A percentile compares a stretch with the other conserved stretches of the same genome.
phyloP scores from a whole-genome alignment of 2,329 filamentous ascomycete genomes.

The Paecilomyces formosus region DNA sequence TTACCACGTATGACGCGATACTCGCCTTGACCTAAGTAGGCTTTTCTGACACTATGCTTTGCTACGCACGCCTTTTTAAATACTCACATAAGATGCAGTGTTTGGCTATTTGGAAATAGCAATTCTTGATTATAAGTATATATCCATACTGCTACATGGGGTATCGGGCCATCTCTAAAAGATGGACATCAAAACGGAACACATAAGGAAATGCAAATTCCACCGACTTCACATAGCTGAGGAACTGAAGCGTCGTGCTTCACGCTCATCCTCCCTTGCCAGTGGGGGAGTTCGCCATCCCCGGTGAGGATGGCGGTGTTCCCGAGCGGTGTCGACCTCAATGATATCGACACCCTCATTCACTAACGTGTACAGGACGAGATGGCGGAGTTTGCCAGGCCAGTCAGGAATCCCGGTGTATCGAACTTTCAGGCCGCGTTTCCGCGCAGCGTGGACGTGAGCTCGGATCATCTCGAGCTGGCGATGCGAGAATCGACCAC shows the following conservation, averaged over 20 bases:
- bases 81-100: too few relatives aligned
- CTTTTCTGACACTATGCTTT: too few relatives aligned
- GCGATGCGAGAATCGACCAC: slow-evolving; percentile 10
- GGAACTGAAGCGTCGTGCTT: neutral
- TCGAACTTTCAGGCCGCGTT: slow-evolving; percentile 8
- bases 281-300: slow-evolving; percentile 4
- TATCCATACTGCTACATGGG: neutral
- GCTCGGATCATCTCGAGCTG: slow-evolving; percentile 12
- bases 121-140: neutral
- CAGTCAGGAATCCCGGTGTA: slow-evolving; percentile 8
- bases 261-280: neutral
- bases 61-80: too few relatives aligned
- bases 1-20: too few relatives aligned
- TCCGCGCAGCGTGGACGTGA: slow-evolving; percentile 11
- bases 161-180: neutral
- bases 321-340: slow-evolving; percentile 8
- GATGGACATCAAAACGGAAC: neutral
- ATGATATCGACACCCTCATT: slow-evolving; percentile 13
- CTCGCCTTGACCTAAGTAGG: too few relatives aligned
- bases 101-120: neutral
- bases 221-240: neutral
- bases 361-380: slow-evolving; percentile 9
- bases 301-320: slow-evolving; percentile 1
- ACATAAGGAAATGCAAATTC: neutral
- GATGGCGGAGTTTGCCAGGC: slow-evolving; percentile 1